A percentile compares a stretch with the other conserved stretches of the same genome.
phyloP scores from a whole-genome alignment of 192 early-diverging fungal species.

The Obelidium mucronatum region DNA sequence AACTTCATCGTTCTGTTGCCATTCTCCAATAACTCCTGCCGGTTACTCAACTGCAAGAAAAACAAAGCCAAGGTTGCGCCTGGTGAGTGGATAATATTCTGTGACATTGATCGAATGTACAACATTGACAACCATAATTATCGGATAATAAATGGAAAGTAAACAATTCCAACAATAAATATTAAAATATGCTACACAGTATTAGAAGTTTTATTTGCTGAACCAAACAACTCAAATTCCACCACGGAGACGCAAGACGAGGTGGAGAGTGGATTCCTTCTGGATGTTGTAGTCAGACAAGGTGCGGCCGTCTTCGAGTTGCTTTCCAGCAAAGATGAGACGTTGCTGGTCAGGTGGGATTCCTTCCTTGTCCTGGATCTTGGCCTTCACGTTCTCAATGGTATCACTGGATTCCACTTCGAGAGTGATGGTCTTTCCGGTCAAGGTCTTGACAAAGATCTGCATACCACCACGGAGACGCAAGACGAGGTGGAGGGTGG shows the following conservation, averaged over 20 bases:
- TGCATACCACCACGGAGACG: constrained; percentile 74
- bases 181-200: constrained; percentile 61
- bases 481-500: constrained; percentile 69
- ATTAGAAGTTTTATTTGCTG: constrained; percentile 40
- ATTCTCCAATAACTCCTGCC: neutral
- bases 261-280: constrained; percentile 73
- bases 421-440: constrained; percentile 78
- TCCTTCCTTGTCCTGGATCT: constrained; percentile 84
- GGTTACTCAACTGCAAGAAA: neutral
- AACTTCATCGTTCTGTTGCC: too few relatives aligned
- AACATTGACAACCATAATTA: neutral
- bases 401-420: constrained; percentile 79
- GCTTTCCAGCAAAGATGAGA: constrained; percentile 81
- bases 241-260: constrained; percentile 72
- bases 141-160: neutral
- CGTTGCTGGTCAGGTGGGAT: constrained; percentile 83
- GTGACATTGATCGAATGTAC: neutral
- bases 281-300: constrained; percentile 80
- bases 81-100: neutral
- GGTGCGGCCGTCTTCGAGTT: constrained; percentile 78
- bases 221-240: constrained; percentile 3
- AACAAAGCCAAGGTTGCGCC: neutral
- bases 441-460: constrained; percentile 81
- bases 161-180: neutral
- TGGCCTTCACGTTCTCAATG: constrained; percentile 81